A percentile compares a stretch with the other conserved stretches of the same genome.
phyloP scores from a whole-genome alignment of 2,329 filamentous ascomycete species.

The Diaporthe batatas region DNA sequence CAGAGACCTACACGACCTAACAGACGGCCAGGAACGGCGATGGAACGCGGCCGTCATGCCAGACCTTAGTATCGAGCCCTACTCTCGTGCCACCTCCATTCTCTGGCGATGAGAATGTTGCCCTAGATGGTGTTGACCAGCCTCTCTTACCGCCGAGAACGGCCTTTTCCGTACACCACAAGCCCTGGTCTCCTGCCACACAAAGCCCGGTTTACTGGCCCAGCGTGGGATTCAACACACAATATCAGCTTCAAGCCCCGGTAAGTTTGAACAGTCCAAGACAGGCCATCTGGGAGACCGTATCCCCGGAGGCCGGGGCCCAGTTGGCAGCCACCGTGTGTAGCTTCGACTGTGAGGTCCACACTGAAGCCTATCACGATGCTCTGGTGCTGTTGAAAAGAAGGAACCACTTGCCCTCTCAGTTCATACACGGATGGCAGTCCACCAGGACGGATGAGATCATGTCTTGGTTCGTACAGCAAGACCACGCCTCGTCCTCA shows the following conservation, averaged over 20 bases:
- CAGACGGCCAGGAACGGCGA: constrained; percentile 27
- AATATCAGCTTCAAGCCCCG: background rate
- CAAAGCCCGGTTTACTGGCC: constrained; percentile 3
- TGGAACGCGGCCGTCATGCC: background rate
- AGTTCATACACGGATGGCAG: constrained; percentile 41
- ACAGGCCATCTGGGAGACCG: constrained; percentile 20
- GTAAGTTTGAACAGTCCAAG: background rate
- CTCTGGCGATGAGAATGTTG: constrained; percentile 27
- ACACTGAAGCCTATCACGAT: constrained; percentile 49
- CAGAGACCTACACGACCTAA: background rate
- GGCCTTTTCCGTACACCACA: background rate
- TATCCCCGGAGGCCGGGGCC: background rate
- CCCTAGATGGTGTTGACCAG: constrained; percentile 42
- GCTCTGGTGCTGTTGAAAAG: constrained; percentile 48
- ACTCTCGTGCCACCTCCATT: constrained; percentile 42
- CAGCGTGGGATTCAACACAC: background rate
- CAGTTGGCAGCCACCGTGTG: constrained; percentile 40
- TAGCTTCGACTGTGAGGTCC: constrained; percentile 45
- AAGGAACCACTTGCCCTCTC: constrained; percentile 43
- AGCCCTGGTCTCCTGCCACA: background rate
- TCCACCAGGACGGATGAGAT: constrained; percentile 41
- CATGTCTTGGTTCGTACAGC: constrained; percentile 48
- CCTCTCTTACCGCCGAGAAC: constrained; percentile 40
- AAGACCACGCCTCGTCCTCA: constrained; percentile 37
- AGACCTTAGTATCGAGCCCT: constrained; percentile 2